Conservation (phyloP, 306 rosid genomes). For the Leucaena leucocephala region DNA sequence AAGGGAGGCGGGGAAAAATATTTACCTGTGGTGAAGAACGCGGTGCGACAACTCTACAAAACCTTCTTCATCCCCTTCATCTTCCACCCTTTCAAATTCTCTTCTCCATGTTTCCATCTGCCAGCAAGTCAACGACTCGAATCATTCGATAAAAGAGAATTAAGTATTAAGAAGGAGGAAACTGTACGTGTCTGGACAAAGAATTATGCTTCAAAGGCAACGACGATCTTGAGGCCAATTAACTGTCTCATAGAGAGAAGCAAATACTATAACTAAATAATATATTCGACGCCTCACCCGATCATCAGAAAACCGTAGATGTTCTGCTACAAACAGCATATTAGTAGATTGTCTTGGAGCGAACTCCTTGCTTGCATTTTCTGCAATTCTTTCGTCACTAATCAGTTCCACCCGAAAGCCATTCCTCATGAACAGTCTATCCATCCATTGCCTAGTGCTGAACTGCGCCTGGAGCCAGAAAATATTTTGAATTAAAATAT, state of each 20-base stretch:
- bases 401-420: slow-evolving; percentile 73
- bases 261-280: background rate
- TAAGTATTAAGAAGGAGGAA: background rate
- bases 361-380: slow-evolving; percentile 52
- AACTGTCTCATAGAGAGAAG: background rate
- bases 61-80: slow-evolving; percentile 74
- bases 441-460: slow-evolving; percentile 56
- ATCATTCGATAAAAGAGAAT: background rate
- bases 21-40: background rate
- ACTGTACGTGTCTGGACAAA: background rate
- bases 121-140: slow-evolving; percentile 23
- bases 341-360: slow-evolving; percentile 44
- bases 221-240: background rate
- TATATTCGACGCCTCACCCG: slow-evolving; percentile 48
- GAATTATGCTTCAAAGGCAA: background rate
- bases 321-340: slow-evolving; percentile 69
- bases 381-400: slow-evolving; percentile 53
- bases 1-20: background rate
- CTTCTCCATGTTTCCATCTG: slow-evolving; percentile 69
- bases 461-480: slow-evolving; percentile 45
- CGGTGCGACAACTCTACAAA: slow-evolving; percentile 61
- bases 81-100: slow-evolving; percentile 61
- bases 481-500: background rate
- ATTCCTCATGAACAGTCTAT: slow-evolving; percentile 66
- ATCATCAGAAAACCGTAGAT: slow-evolving; percentile 68